These are phyloP conservation scores for Jimgerdemannia lactiflua DNA, from an alignment of 192 early-diverging fungal genomes.

Conservation along the genomic window DNA sequence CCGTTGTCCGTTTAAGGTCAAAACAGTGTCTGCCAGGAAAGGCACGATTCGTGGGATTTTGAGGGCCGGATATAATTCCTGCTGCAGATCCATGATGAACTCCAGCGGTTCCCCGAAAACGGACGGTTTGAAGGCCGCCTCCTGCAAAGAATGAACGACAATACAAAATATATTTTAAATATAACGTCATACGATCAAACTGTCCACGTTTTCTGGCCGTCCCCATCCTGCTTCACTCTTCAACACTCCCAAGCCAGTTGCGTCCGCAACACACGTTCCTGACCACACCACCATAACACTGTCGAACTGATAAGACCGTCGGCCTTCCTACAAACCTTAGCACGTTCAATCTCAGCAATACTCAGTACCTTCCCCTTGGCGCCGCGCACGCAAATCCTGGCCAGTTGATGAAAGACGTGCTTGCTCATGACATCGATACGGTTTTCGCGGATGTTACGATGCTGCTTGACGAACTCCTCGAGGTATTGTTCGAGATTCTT, in stretches of 20 bases:
- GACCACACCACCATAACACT: neutral
- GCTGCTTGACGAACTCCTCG: slow-evolving; percentile 68
- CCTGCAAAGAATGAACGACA: slow-evolving; percentile 25
- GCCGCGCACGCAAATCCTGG: slow-evolving; percentile 66
- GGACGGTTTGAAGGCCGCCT: slow-evolving; percentile 80
- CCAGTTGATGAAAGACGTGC: slow-evolving; percentile 54
- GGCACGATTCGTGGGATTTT: slow-evolving; percentile 79
- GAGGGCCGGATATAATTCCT: slow-evolving; percentile 39
- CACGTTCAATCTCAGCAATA: slow-evolving; percentile 67
- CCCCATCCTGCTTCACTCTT: no score
- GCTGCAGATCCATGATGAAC: slow-evolving; percentile 76
- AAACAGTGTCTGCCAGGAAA: slow-evolving; percentile 72
- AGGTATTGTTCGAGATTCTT: slow-evolving; percentile 86
- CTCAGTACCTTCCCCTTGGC: slow-evolving; percentile 76
- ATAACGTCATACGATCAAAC: no score
- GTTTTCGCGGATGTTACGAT: slow-evolving; percentile 48
- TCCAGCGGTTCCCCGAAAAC: slow-evolving; percentile 91
- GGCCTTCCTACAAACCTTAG: slow-evolving; percentile 22
- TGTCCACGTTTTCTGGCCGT: no score
- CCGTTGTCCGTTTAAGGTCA: slow-evolving; percentile 68
- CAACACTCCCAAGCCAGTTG: no score
- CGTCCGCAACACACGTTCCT: neutral
- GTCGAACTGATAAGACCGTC: no score
- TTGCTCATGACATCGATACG: slow-evolving; percentile 48
- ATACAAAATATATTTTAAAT: neutral